A percentile compares a stretch with the other conserved stretches of the same genome.
Conservation (phyloP, 2,329 filamentous ascomycete genomes). For the Bretziella fagacearum region DNA sequence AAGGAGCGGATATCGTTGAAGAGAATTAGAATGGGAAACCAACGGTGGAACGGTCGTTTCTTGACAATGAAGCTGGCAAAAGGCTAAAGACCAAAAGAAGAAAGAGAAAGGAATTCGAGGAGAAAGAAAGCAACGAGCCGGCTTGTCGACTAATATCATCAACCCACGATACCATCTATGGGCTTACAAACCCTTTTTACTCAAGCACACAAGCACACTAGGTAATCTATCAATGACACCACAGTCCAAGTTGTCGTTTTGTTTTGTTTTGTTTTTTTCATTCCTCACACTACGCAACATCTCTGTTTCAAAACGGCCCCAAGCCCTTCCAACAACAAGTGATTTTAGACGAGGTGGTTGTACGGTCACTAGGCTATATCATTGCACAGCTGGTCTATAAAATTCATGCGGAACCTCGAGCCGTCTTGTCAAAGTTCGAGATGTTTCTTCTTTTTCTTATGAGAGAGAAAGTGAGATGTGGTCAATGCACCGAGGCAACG, state of each 20-base stretch:
- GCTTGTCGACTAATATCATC: background rate
- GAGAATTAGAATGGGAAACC: background rate
- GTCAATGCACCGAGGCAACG: background rate
- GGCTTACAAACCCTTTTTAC: background rate
- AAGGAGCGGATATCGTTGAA: background rate
- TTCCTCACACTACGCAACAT: too few species aligned
- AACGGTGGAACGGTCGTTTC: background rate
- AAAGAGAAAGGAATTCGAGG: background rate
- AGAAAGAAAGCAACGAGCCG: background rate
- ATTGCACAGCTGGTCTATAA: background rate
- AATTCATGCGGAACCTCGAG: background rate
- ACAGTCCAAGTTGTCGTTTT: background rate
- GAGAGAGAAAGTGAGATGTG: background rate
- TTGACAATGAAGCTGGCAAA: background rate
- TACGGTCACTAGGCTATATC: background rate
- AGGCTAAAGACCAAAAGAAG: constrained; percentile 2
- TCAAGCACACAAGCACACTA: too few species aligned
- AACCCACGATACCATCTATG: background rate
- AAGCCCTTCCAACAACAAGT: background rate
- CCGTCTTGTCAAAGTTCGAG: background rate
- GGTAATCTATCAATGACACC: too few species aligned
- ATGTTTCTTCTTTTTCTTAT: background rate
- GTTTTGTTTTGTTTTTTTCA: too few species aligned
- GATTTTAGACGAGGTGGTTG: background rate
- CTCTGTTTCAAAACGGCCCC: background rate